A percentile compares a stretch with the other conserved stretches of the same genome.
Conservation (phyloP, 2,329 filamentous ascomycete genomes). For the Cephalotrichum gorgonifer region DNA sequence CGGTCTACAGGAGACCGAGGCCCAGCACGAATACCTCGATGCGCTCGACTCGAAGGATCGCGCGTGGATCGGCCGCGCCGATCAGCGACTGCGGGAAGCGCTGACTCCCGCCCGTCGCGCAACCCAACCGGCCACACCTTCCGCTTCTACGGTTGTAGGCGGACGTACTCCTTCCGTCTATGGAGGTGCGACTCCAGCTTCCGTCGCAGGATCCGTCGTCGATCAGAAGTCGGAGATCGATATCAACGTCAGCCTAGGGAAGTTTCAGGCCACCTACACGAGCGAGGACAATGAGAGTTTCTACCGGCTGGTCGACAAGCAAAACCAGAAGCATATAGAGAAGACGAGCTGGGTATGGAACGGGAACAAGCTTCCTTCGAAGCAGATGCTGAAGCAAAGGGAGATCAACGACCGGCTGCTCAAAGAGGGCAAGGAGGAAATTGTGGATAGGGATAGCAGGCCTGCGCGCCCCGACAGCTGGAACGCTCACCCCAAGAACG, state of each 20-base stretch:
- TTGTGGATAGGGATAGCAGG: conserved; percentile 58
- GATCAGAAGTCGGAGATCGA: conserved; percentile 45
- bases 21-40: conserved; percentile 85
- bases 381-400: conserved; percentile 62
- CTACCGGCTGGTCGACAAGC: conserved; percentile 80
- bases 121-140: conserved; percentile 12
- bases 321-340: conserved; percentile 74
- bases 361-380: conserved; percentile 77
- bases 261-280: conserved; percentile 88
- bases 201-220: conserved; percentile 30
- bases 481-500: conserved; percentile 65
- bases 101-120: conserved; percentile 63
- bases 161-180: conserved; percentile 54
- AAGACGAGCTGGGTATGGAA: conserved; percentile 86
- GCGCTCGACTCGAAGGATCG: conserved; percentile 78
- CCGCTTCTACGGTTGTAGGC: conserved; percentile 15
- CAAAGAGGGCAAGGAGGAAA: conserved; percentile 39
- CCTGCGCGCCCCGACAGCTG: conserved; percentile 71
- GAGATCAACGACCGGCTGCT: conserved; percentile 45
- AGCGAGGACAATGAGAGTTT: conserved; percentile 98
- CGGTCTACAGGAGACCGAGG: conserved; percentile 73
- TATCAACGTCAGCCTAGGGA: conserved; percentile 67
- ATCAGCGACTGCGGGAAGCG: conserved; percentile 59
- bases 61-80: conserved; percentile 77
- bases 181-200: conserved; percentile 64